Evolutionary conservation across 345 rosid species (phyloP), one percentile per base, ranked within the genome.

Genomic region (Laguncularia racemosa): DNA sequence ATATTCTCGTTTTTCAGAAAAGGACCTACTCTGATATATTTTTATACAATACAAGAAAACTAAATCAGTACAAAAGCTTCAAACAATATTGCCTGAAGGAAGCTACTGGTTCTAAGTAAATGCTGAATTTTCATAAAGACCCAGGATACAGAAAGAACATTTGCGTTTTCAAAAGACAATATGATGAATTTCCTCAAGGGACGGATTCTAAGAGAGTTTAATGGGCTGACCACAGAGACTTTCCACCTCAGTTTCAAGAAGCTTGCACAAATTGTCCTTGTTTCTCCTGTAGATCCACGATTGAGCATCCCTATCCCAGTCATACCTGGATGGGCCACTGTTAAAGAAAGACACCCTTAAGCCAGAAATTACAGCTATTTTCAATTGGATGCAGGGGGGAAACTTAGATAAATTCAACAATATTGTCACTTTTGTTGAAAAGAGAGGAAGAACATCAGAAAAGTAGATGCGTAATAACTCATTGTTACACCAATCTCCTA

Each of bases 281-380:
- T 81, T 88, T 59, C 98, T 67, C 49, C 92, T 73, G 52, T 91
- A 91, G 26, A 91, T 67, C 98, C 98, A 88, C 19, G 83, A 75
- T 60, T 78, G 69, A 49, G 85, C 70, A 57, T 70, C 71, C 52
- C 2, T 69, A 65, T 91, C 98, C 98, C 98, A 91, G 63, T 91
- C 96, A 55, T 84, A 88, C 58, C 92, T 78, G 20, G 96, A 78
- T 12, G 98, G 98, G 51, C 98, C 98, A 40, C 98, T 91, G 57
- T 53, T 58, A 38, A 33, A 52, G n/a, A 11, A 21, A 13, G 16
- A 52, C 33, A 52, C 13, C 33, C 38, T 20, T 52, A 4, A 33
- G 40, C 40, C 62, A 51, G 33, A 16, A 43, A 50, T 17, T 21
- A 17, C 33, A 4, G 8, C 23, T 45, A 16, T 33, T 3, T 46